Conservation (phyloP, 2,329 filamentous ascomycete genomes). For the Penicillium concentricum region DNA sequence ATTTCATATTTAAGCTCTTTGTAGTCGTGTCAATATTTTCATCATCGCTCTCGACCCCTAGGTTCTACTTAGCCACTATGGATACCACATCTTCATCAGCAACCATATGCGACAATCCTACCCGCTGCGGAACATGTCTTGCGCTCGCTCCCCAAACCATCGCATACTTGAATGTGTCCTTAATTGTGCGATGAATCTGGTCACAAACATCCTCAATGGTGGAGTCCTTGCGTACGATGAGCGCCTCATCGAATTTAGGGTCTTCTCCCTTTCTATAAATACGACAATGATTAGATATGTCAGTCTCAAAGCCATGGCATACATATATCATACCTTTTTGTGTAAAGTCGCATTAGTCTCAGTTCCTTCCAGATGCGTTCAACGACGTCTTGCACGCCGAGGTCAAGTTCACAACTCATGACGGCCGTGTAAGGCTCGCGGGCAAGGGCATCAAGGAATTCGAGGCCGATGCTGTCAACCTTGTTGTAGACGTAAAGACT, state of each 20-base stretch:
- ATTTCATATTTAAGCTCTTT: not conserved
- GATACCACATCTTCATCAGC: constrained; percentile 67
- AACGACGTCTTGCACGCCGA: constrained; percentile 90
- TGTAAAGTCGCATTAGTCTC: constrained; percentile 87
- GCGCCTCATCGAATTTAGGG: constrained; percentile 82
- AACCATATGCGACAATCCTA: constrained; percentile 80
- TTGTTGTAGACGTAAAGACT: constrained; percentile 99
- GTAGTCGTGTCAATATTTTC: constrained; percentile 9
- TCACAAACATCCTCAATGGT: constrained; percentile 97
- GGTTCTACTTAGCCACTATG: constrained; percentile 54
- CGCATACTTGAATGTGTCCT: constrained; percentile 99
- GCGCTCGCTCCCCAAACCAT: constrained; percentile 97
- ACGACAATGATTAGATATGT: constrained; percentile 7
- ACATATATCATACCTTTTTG: constrained; percentile 62
- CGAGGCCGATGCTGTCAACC: constrained; percentile 90
- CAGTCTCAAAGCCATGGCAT: not conserved
- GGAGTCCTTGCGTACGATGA: constrained; percentile 86
- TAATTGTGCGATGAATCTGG: constrained; percentile 85
- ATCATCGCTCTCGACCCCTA: constrained; percentile 2
- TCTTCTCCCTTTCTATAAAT: constrained; percentile 74
- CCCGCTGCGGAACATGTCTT: constrained; percentile 88
- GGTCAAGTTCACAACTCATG: constrained; percentile 95
- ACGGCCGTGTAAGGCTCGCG: constrained; percentile 91
- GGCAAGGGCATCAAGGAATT: constrained; percentile 88
- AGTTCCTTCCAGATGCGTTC: constrained; percentile 95